Conservation (phyloP, 805 yeast species). For the Cyberlindnera bimundalis region DNA sequence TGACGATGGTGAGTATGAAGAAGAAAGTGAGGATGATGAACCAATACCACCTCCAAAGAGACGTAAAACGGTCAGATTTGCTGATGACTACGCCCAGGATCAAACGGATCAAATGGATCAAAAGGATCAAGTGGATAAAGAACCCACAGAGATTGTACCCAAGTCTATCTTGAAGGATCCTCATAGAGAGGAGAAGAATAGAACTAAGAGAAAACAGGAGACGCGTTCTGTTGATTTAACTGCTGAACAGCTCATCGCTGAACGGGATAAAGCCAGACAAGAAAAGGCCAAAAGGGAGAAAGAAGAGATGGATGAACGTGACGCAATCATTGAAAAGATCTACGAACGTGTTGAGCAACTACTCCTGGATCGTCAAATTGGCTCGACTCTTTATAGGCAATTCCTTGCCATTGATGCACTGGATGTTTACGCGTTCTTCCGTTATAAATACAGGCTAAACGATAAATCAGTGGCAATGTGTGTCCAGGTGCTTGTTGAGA, state of each 20-base stretch:
- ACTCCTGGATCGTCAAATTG: constrained; percentile 2
- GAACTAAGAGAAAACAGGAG: neutral
- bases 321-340: constrained; percentile 10
- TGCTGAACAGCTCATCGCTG: neutral
- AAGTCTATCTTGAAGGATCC: constrained; percentile 6
- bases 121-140: neutral
- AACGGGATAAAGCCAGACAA: constrained; percentile 1
- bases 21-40: constrained; percentile 2
- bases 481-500: constrained; percentile 15
- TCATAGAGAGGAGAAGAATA: neutral
- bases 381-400: constrained; percentile 8
- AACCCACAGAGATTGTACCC: neutral
- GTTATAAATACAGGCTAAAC: constrained; percentile 12
- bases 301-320: constrained; percentile 7
- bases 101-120: neutral
- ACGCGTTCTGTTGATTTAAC: neutral
- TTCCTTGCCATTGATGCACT: constrained; percentile 14
- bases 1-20: neutral
- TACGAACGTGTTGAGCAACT: constrained; percentile 12
- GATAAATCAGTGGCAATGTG: constrained; percentile 12
- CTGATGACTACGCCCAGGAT: constrained; percentile 3
- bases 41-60: neutral
- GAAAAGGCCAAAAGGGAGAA: constrained; percentile 5
- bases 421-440: constrained; percentile 13
- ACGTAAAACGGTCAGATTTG: constrained; percentile 10